phyloP scores from a whole-genome alignment of 2,329 filamentous ascomycete genomes.

The Verticillium klebahnii region DNA sequence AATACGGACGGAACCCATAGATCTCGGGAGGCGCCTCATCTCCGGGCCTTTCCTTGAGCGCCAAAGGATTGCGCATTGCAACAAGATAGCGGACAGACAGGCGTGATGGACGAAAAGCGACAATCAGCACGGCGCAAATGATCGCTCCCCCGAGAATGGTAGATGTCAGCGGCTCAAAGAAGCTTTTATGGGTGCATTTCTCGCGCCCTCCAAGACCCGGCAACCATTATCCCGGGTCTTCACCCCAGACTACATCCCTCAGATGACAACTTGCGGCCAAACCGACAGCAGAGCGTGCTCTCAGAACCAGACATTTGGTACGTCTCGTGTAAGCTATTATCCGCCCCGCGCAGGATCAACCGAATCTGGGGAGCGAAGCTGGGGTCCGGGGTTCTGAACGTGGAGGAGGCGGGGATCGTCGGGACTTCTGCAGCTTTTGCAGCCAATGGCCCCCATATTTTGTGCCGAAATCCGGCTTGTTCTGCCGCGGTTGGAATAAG shows the following conservation, averaged over 20 bases:
- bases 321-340: background rate
- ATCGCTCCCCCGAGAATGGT: background rate
- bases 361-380: background rate
- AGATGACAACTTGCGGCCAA: background rate
- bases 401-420: background rate
- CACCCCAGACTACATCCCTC: background rate
- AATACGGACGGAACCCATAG: background rate
- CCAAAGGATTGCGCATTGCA: background rate
- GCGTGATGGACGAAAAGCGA: too few species aligned
- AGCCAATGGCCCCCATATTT: background rate
- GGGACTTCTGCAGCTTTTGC: background rate
- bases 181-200: background rate
- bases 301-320: background rate
- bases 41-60: background rate
- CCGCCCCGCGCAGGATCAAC: background rate
- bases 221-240: background rate
- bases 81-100: background rate
- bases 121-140: too few species aligned
- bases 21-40: slow-evolving; percentile 2
- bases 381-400: background rate
- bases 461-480: background rate
- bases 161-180: background rate
- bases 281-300: background rate
- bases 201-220: too few species aligned
- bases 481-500: background rate